Conservation (phyloP, 805 yeast species). For the Candida loeiensis region DNA sequence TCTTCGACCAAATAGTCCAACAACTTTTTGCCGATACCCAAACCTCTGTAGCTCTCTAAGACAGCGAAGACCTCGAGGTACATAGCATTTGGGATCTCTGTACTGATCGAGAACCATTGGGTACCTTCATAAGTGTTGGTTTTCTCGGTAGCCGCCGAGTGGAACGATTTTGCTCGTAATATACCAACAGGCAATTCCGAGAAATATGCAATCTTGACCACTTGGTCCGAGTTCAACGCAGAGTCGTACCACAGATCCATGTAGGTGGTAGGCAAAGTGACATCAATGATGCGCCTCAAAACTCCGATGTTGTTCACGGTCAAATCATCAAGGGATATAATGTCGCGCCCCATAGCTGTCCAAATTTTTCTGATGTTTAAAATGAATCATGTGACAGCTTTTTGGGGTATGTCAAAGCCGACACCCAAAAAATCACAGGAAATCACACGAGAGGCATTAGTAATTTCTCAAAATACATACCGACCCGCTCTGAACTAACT, state of each 20-base stretch:
- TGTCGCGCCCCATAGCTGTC: slow-evolving; percentile 35
- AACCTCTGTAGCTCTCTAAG: slow-evolving; percentile 55
- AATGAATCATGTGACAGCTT: not conserved
- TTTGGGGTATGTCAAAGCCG: slow-evolving; percentile 1
- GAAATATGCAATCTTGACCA: slow-evolving; percentile 59
- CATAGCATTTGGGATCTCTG: slow-evolving; percentile 46
- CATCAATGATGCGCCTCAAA: slow-evolving; percentile 53
- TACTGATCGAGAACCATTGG: slow-evolving; percentile 19
- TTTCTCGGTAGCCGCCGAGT: slow-evolving; percentile 35
- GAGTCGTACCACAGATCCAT: slow-evolving; percentile 51
- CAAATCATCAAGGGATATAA: slow-evolving; percentile 53
- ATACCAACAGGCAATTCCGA: slow-evolving; percentile 82
- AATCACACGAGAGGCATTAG: slow-evolving; percentile 3
- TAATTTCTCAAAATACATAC: not conserved
- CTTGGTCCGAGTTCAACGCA: slow-evolving; percentile 44
- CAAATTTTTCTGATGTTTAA: not conserved
- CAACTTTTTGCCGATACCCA: slow-evolving; percentile 60
- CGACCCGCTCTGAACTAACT: too few relatives aligned
- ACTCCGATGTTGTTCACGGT: slow-evolving; percentile 59
- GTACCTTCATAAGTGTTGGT: slow-evolving; percentile 26
- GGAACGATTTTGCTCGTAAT: slow-evolving; percentile 52
- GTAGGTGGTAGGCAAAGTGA: slow-evolving; percentile 49
- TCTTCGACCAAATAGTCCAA: slow-evolving; percentile 54
- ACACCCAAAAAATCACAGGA: not conserved
- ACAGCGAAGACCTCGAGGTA: slow-evolving; percentile 70